These are phyloP conservation scores for Talaromyces wortmannii DNA, from an alignment of 495 filamentous ascomycete species.

Conservation along the genomic window DNA sequence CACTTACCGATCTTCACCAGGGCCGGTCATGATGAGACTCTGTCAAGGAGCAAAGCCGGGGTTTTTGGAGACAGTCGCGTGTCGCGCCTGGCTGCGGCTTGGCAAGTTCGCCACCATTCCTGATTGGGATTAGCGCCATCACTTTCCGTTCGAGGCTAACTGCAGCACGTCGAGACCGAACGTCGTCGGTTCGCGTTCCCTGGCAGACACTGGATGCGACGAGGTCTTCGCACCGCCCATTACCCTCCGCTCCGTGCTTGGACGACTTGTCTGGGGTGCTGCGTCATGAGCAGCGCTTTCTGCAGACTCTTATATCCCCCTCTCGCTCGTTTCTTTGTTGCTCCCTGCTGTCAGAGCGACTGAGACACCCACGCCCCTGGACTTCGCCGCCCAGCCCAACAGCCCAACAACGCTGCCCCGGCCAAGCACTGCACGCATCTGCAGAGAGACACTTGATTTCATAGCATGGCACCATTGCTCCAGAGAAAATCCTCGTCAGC, in stretches of 20 bases:
- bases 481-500: neutral
- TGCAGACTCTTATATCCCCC: neutral
- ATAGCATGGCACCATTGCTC: constrained; percentile 3
- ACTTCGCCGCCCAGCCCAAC: neutral
- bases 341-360: neutral
- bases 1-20: constrained; percentile 29
- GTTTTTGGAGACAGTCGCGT: neutral
- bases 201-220: neutral
- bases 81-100: neutral
- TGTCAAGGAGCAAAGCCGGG: neutral
- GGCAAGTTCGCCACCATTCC: neutral
- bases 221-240: neutral
- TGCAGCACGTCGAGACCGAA: neutral
- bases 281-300: neutral
- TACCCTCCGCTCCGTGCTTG: neutral
- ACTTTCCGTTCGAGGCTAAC: neutral
- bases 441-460: neutral
- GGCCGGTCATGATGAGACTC: constrained; percentile 24
- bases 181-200: neutral
- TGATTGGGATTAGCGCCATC: neutral
- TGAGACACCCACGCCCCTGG: neutral
- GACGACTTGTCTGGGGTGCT: neutral
- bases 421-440: neutral
- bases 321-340: neutral
- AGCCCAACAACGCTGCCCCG: neutral